These are phyloP conservation scores for Arabis alpina DNA, from an alignment of 345 rosid genomes.

Conservation along the genomic window DNA sequence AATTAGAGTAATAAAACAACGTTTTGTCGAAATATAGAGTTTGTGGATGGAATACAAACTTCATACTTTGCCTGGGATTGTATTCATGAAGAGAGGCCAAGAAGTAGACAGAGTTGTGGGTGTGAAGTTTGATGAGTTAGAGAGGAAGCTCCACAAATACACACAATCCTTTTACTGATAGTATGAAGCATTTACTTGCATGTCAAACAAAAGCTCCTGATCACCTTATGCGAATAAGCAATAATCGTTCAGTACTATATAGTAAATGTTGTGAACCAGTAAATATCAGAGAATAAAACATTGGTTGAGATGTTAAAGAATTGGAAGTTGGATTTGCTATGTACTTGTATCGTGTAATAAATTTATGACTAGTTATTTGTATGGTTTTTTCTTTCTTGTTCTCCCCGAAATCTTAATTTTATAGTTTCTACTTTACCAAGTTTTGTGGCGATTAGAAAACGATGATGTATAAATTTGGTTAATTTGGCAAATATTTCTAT, in stretches of 20 bases:
- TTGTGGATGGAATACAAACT: slow-evolving; percentile 51
- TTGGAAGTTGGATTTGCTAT: not conserved
- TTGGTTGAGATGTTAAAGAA: not conserved
- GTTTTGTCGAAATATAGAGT: slow-evolving; percentile 42
- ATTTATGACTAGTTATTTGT: not conserved
- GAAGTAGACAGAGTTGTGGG: slow-evolving; percentile 66
- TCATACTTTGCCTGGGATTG: slow-evolving; percentile 58
- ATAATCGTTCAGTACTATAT: not conserved
- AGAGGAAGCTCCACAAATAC: slow-evolving; percentile 62
- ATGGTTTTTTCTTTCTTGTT: not conserved
- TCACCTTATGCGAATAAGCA: slow-evolving; percentile 18
- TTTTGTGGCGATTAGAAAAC: no score
- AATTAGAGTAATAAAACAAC: slow-evolving; percentile 15
- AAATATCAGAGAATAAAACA: slow-evolving; percentile 15
- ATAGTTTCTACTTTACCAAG: no score
- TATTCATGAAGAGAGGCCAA: slow-evolving; percentile 65
- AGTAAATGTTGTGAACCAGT: not conserved
- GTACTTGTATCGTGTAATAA: slow-evolving; percentile 10
- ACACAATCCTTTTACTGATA: slow-evolving; percentile 27
- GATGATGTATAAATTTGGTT: no score
- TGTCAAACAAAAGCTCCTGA: slow-evolving; percentile 10
- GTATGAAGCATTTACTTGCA: slow-evolving; percentile 18
- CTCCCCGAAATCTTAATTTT: not conserved
- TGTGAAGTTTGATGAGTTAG: slow-evolving; percentile 56
- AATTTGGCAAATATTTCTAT: no score